Conservation (phyloP, 306 rosid genomes). For the Castanospermum australe region DNA sequence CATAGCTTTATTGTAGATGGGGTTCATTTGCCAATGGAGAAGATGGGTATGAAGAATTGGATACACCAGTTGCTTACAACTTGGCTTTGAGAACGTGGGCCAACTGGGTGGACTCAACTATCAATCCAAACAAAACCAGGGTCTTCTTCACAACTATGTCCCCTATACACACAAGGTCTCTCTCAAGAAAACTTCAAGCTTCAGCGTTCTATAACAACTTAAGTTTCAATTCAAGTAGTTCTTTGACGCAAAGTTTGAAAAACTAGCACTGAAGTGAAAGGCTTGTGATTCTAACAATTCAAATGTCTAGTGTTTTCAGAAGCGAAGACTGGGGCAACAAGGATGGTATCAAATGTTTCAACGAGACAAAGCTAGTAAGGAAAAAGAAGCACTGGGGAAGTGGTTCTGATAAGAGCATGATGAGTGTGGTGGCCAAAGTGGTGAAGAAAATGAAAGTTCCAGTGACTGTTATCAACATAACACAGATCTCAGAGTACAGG, state of each 20-base stretch:
- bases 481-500: slow-evolving; percentile 85
- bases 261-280: neutral
- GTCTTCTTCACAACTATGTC: slow-evolving; percentile 96
- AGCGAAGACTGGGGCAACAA: slow-evolving; percentile 49
- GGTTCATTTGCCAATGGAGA: slow-evolving; percentile 89
- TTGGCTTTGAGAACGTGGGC: slow-evolving; percentile 92
- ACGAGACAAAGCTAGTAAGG: slow-evolving; percentile 61
- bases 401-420: slow-evolving; percentile 72
- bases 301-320: slow-evolving; percentile 30
- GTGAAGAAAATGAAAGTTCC: slow-evolving; percentile 71
- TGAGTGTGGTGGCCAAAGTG: slow-evolving; percentile 71
- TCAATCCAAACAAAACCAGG: slow-evolving; percentile 77
- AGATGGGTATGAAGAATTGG: slow-evolving; percentile 85
- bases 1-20: slow-evolving; percentile 59
- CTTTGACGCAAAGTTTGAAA: neutral
- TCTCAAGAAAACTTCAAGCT: neutral
- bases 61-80: slow-evolving; percentile 73
- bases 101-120: slow-evolving; percentile 86
- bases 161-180: slow-evolving; percentile 82
- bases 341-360: slow-evolving; percentile 45
- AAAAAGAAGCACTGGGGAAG: slow-evolving; percentile 83
- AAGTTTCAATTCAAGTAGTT: neutral
- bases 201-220: neutral
- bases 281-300: neutral
- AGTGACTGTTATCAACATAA: slow-evolving; percentile 63